Conservation (phyloP, 1,139 yeast species). For the Diutina catenulata region DNA sequence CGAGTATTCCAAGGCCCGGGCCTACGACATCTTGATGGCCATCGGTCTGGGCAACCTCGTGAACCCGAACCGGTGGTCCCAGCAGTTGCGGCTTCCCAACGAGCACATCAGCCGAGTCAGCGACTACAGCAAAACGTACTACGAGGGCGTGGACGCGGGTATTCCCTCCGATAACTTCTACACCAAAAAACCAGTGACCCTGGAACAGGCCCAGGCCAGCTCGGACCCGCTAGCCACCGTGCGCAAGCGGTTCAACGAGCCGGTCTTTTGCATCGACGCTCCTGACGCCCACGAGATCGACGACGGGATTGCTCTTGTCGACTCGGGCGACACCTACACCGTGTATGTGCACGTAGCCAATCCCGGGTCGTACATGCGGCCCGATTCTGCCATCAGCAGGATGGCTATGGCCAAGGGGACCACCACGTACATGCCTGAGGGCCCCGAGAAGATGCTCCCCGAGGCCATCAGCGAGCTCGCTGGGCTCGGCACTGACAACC, state of each 20-base stretch:
- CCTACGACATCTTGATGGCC: slow-evolving; percentile 32
- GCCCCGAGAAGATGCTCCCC: slow-evolving; percentile 62
- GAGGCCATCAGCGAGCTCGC: slow-evolving; percentile 35
- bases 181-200: no score
- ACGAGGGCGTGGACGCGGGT: slow-evolving; percentile 17
- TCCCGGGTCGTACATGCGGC: slow-evolving; percentile 55
- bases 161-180: slow-evolving; percentile 15
- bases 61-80: slow-evolving; percentile 39
- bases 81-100: slow-evolving; percentile 28
- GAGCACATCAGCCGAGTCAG: slow-evolving; percentile 25
- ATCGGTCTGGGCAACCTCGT: slow-evolving; percentile 14
- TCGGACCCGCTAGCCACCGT: slow-evolving; percentile 25
- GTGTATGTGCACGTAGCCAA: slow-evolving; percentile 78
- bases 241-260: slow-evolving; percentile 27
- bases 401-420: slow-evolving; percentile 52
- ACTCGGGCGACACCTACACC: slow-evolving; percentile 21
- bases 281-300: slow-evolving; percentile 82
- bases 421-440: slow-evolving; percentile 69
- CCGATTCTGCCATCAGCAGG: slow-evolving; percentile 36
- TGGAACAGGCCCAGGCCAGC: no score
- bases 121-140: slow-evolving; percentile 32
- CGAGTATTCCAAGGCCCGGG: slow-evolving; percentile 36
- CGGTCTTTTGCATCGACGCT: slow-evolving; percentile 79
- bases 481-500: slow-evolving; percentile 45
- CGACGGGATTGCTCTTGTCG: slow-evolving; percentile 70